Percentiles rank a stretch among this genome's conserved stretches.
phyloP scores from a whole-genome alignment of 192 early-diverging fungal genomes.

The Backusella morwellensis region DNA sequence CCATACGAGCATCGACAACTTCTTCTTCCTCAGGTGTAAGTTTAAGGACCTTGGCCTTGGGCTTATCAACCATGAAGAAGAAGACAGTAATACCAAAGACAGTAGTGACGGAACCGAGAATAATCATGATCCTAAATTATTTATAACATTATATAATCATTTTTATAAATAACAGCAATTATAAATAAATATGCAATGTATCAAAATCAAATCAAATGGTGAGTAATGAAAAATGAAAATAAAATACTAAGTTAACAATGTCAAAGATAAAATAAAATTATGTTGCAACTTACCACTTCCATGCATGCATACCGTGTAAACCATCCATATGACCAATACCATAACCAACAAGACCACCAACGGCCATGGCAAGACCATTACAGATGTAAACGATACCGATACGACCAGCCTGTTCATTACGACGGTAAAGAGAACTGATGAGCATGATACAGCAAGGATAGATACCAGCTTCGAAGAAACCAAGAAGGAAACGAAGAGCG shows the following conservation, averaged over 20 bases:
- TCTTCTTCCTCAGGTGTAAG: conserved; percentile 22
- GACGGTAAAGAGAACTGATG: conserved; percentile 22
- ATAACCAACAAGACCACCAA: conserved; percentile 18
- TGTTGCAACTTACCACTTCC: conserved; percentile 23
- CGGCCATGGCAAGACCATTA: conserved; percentile 14
- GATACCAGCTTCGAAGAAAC: conserved; percentile 23
- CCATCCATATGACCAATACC: conserved; percentile 25
- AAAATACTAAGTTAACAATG: not conserved
- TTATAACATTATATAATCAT: not conserved
- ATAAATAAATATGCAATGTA: not conserved
- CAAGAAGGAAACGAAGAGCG: conserved; percentile 29
- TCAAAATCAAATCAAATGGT: not conserved
- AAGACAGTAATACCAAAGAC: conserved; percentile 18
- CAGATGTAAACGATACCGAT: conserved; percentile 15
- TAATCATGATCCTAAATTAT: conserved; percentile 24
- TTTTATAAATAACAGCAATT: not conserved
- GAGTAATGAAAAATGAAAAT: not conserved
- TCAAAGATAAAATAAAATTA: not conserved
- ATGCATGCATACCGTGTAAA: conserved; percentile 11
- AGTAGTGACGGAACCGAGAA: conserved; percentile 18
- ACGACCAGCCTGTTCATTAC: conserved; percentile 15
- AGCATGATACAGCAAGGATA: conserved; percentile 24
- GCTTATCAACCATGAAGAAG: conserved; percentile 27
- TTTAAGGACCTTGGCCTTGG: conserved; percentile 5
- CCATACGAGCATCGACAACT: conserved; percentile 21